Base-by-base conservation (phyloP, 2,329 filamentous ascomycete species). In the Ophiocordyceps camponoti-rufipedis region DNA sequence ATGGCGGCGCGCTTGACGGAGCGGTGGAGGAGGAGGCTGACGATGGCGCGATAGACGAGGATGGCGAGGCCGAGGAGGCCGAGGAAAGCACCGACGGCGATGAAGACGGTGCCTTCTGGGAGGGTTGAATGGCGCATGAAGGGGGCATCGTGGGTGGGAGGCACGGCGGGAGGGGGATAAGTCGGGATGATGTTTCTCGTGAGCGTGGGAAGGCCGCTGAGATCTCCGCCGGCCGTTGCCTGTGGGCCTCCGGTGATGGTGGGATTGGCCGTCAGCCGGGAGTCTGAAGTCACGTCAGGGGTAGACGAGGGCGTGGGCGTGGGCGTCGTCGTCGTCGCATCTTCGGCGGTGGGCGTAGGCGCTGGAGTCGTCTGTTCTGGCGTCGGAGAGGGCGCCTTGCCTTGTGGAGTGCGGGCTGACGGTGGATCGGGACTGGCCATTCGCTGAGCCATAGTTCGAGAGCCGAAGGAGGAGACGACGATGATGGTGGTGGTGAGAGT, bases 101-200 rank as follows among this genome's bases (percentile, higher is more conserved):
- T 98, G 66, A 98, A 98, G 48, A 98, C 82, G 4, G 89, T 95
- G 46, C 91, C 91, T 56, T 96, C 84, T 2, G 91, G 91, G 11
- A 88, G 70, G 45, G 66, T 80, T 1, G 87, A 93, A 55, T 81
- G 79, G 57, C 88, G 81, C 85, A 96, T 94, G 59, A 85, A 98
- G 14, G 89, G 87, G 5, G 91, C 91, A 56, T 82, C 76, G 38
- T 75, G 71, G 3, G 85, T 94, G 28, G 87, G 83, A 8, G 91
- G 91, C 3, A 96, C 80, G 28, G 78, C 74, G 4, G 86, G 71
- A 1, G 82, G 66, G 5, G 88, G 84, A 51, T 82, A 83, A 19
- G 75, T 74, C 51, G 67, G 66, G 44, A 70, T 60, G 4, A 55
- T 50, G 13, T 55, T 50, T 44, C 56, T 57, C 29, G 68, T 65